Conservation (phyloP, 257 asterid genomes). For the Forsythia viridissima region DNA sequence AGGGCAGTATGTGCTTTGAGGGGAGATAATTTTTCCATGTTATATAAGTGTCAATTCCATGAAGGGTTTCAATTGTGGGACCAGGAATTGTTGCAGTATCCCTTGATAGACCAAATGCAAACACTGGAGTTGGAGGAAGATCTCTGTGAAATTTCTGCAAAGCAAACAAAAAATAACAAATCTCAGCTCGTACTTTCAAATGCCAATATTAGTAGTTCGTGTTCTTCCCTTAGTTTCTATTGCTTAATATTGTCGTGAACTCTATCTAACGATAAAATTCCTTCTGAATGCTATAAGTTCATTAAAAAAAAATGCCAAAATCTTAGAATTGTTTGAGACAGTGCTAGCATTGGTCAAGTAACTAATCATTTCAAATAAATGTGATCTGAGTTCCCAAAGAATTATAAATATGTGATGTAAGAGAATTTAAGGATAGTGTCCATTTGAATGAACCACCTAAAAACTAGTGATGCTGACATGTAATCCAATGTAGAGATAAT, state of each 20-base stretch:
- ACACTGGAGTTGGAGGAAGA: conserved; percentile 65
- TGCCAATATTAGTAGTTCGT: not conserved
- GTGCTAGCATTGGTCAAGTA: not conserved
- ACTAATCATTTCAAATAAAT: not conserved
- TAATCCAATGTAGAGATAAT: conserved; percentile 18
- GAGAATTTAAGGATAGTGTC: not conserved
- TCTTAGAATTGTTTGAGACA: not conserved
- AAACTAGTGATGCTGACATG: conserved; percentile 33
- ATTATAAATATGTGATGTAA: not conserved
- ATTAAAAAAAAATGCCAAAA: not conserved
- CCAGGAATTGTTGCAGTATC: conserved; percentile 74
- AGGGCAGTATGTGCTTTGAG: conserved; percentile 74
- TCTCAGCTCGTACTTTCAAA: not conserved
- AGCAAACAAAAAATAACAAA: not conserved
- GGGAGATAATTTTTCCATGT: conserved; percentile 76
- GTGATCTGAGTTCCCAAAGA: not conserved
- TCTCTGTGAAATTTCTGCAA: conserved; percentile 84
- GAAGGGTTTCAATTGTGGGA: conserved; percentile 82
- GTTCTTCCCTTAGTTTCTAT: not conserved
- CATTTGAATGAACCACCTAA: conserved; percentile 8
- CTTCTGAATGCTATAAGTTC: not conserved
- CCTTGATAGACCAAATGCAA: conserved; percentile 65
- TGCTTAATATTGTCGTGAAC: not conserved
- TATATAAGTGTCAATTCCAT: conserved; percentile 51
- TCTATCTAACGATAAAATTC: not conserved